phyloP scores from a whole-genome alignment of 768 basidiomycete species.

The Suillus clintonianus region DNA sequence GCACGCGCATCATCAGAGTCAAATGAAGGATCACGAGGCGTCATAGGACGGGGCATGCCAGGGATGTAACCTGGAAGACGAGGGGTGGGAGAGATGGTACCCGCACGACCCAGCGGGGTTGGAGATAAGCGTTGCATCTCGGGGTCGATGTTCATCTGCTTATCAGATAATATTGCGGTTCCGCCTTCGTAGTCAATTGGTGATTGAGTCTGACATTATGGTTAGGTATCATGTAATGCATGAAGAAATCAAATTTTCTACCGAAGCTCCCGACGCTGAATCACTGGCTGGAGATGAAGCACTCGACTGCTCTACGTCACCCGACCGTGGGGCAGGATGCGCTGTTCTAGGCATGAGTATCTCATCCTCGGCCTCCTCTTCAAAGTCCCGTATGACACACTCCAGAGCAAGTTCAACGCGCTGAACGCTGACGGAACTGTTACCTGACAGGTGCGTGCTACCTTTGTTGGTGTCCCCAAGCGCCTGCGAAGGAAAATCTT shows the following conservation, averaged over 20 bases:
- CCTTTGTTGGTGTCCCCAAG: conserved; percentile 13
- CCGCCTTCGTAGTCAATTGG: conserved; percentile 56
- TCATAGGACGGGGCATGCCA: conserved; percentile 90
- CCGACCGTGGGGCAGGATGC: conserved; percentile 43
- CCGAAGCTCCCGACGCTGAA: conserved; percentile 18
- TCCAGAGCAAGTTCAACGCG: conserved; percentile 72
- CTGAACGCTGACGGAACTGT: conserved; percentile 53
- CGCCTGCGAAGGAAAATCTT: conserved; percentile 23
- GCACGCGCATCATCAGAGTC: conserved; percentile 77
- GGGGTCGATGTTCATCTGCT: conserved; percentile 46
- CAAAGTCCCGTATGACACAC: conserved; percentile 75
- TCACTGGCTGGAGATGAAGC: conserved; percentile 19
- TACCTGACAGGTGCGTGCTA: conserved; percentile 31
- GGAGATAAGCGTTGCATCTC: conserved; percentile 61
- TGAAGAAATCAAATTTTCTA: conserved; percentile 17
- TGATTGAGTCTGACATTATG: conserved; percentile 25
- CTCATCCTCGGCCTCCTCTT: conserved; percentile 74
- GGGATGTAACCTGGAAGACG: conserved; percentile 83
- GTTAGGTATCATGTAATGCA: conserved; percentile 21
- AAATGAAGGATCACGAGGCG: conserved; percentile 67
- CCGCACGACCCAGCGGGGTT: conserved; percentile 54
- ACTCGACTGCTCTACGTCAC: conserved; percentile 27
- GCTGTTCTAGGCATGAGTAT: conserved; percentile 72
- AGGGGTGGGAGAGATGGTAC: conserved; percentile 48
- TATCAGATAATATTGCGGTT: conserved; percentile 73